These are phyloP conservation scores for Fusarium globosum DNA, from an alignment of 2,329 filamentous ascomycete genomes.

Conservation along the genomic window DNA sequence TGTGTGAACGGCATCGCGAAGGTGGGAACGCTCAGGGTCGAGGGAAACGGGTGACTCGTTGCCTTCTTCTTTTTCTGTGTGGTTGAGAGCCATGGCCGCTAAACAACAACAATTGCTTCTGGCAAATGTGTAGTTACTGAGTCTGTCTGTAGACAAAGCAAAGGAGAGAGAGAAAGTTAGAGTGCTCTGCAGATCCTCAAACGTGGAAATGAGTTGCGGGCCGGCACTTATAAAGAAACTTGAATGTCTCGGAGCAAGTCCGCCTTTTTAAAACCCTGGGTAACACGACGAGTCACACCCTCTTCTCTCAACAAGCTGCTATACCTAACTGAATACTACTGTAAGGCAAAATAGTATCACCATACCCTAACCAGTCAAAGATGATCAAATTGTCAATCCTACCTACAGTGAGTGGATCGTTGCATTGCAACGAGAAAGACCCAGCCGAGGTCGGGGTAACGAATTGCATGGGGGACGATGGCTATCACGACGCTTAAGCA, in stretches of 20 bases:
- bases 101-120: background rate
- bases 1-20: conserved; percentile 23
- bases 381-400: conserved; percentile 18
- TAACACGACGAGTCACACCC: conserved; percentile 17
- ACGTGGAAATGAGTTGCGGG: conserved; percentile 4
- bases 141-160: background rate
- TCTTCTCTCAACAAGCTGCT: background rate
- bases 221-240: conserved; percentile 24
- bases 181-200: conserved; percentile 23
- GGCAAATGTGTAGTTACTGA: background rate
- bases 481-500: conserved; percentile 8
- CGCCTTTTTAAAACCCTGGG: conserved; percentile 8
- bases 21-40: conserved; percentile 36
- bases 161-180: background rate
- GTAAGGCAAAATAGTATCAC: background rate
- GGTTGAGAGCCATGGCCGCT: conserved; percentile 29
- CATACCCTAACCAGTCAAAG: conserved; percentile 9
- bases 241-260: conserved; percentile 31
- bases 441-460: conserved; percentile 37
- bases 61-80: conserved; percentile 35
- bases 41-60: conserved; percentile 37
- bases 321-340: background rate
- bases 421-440: background rate
- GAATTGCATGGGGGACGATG: conserved; percentile 10
- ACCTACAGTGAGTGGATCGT: conserved; percentile 13